Conservation (phyloP, 345 rosid genomes). For the Syzygium grande region DNA sequence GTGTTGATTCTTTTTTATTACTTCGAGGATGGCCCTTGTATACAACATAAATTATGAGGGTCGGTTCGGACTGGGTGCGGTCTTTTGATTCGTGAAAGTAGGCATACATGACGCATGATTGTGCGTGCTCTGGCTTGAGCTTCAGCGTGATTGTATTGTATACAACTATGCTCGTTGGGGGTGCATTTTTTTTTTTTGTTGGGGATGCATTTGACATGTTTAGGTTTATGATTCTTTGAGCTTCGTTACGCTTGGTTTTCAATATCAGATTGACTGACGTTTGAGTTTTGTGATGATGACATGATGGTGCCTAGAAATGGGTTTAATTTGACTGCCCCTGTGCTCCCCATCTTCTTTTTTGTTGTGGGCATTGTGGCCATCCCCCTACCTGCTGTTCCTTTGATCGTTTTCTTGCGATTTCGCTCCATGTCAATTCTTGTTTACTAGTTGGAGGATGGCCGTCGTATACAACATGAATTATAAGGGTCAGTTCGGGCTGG, state of each 20-base stretch:
- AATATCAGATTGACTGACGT: no score
- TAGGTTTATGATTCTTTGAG: no score
- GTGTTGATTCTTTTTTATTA: not conserved
- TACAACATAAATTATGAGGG: not conserved
- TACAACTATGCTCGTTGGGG: no score
- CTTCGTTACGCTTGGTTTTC: no score
- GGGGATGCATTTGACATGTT: no score
- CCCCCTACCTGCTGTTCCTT: not conserved
- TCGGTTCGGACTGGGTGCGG: not conserved
- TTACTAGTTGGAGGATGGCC: not conserved
- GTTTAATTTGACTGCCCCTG: no score
- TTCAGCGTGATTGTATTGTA: not conserved
- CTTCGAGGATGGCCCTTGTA: not conserved
- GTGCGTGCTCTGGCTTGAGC: not conserved
- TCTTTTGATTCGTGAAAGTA: not conserved
- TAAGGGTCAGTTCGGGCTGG: not conserved
- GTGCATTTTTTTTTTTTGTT: no score
- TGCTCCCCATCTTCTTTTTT: not conserved
- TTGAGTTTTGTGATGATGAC: no score
- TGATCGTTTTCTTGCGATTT: not conserved
- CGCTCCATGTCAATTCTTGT: not conserved
- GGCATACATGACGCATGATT: not conserved
- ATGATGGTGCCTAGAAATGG: no score
- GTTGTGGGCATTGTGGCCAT: not conserved
- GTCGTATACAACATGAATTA: not conserved